Evolutionary conservation across 2,329 filamentous ascomycete species (phyloP), one percentile per base, ranked within the genome.

Genomic region (Xylariaceae sp.): DNA sequence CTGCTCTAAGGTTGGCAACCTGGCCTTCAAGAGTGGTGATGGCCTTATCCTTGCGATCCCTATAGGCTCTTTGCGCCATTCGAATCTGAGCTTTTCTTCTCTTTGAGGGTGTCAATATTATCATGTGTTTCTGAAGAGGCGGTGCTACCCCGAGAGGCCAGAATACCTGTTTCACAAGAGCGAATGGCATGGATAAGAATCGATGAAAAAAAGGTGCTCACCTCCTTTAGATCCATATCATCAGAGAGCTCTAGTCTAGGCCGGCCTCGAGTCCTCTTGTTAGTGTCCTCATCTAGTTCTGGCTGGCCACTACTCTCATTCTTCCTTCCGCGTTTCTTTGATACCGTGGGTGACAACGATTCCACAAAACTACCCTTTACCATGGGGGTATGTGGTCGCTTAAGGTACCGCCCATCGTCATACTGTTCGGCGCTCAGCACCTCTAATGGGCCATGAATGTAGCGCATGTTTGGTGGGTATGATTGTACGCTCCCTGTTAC

Each of bases 1-100:
- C 80, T 12, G 75, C 73, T 47, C 84, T 79, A n/a, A 94, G 76
- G 20, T 79, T 75, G 43, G 82, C 71, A 21, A 92, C 86, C 49
- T 83, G 77, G 43, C 79, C 76, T 60, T 89, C 84, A 10, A 95
- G 73, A 1, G 79, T 80, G 22, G 80, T 77, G 45, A 95, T 92
- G 5, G 86, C 86, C 19, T 78, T 84, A 61, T 95, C 90, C 66
- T 95, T 95, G 41, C 90, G 83, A 58, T 86, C 81, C 14, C 90
- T 81, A 61, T 95, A 95, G 1, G 88, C 88, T 54, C 89, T 75
- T 64, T 95, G 90, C 2, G 90, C 90, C 44, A 92, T 77, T 20
- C 90, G 83, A 52, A 95, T 93, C 63, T 95, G 90, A 5, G 88
- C 92, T 44, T 90, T 80, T 42, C 90, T 85, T 50, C 88, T 84